Conservation (phyloP, 345 rosid genomes). For the Moricandia moricandioides region DNA sequence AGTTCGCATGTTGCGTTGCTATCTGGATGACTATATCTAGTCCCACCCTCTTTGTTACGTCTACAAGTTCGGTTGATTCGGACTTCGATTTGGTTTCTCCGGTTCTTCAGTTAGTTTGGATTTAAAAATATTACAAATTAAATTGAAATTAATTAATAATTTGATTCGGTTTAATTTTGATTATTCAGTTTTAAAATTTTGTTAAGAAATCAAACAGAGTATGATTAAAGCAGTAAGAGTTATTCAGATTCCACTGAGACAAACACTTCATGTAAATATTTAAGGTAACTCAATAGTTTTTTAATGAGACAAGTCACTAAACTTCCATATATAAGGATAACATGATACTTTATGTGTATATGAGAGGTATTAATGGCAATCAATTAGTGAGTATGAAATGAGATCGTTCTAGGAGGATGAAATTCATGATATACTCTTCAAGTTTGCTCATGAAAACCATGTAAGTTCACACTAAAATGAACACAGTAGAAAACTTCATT, state of each 20-base stretch:
- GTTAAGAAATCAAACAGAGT: background rate
- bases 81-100: too few relatives aligned
- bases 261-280: background rate
- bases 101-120: too few relatives aligned
- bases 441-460: background rate
- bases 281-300: background rate
- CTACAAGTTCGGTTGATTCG: too few relatives aligned
- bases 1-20: conserved; percentile 61
- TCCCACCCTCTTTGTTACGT: conserved; percentile 56
- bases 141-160: too few relatives aligned
- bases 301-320: background rate
- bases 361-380: background rate
- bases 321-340: background rate
- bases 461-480: background rate
- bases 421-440: background rate
- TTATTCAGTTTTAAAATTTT: too few relatives aligned
- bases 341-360: background rate
- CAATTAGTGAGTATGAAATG: background rate
- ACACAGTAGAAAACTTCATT: background rate
- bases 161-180: too few relatives aligned
- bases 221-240: background rate
- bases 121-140: too few relatives aligned
- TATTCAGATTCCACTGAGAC: background rate
- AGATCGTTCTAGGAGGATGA: background rate
- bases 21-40: conserved; percentile 67